These are phyloP conservation scores for Fusarium nodosum DNA, from an alignment of 2,329 filamentous ascomycete genomes.

Conservation along the genomic window DNA sequence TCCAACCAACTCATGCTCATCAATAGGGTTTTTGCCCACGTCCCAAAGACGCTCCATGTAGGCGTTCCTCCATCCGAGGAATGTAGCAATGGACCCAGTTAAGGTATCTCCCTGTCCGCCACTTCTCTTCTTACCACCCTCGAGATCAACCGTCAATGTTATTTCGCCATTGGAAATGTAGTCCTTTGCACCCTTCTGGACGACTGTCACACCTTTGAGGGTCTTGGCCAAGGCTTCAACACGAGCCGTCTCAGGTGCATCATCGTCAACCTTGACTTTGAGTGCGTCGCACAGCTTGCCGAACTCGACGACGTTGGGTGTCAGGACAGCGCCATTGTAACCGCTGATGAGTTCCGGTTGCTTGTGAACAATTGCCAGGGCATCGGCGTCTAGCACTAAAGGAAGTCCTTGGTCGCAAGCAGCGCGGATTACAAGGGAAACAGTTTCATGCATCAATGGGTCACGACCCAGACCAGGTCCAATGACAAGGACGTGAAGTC, in stretches of 20 bases:
- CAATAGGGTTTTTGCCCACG: constrained; percentile 61
- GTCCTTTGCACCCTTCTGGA: constrained; percentile 89
- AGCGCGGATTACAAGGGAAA: constrained; percentile 81
- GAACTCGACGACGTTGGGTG: constrained; percentile 96
- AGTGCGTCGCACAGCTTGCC: constrained; percentile 82
- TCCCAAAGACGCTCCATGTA: constrained; percentile 89
- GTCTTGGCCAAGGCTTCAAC: constrained; percentile 78
- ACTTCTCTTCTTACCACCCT: constrained; percentile 88
- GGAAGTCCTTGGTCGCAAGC: constrained; percentile 80
- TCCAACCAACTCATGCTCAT: constrained; percentile 73
- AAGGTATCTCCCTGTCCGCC: constrained; percentile 97
- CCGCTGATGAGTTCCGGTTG: constrained; percentile 82
- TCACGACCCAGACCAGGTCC: constrained; percentile 94
- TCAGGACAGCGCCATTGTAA: constrained; percentile 87
- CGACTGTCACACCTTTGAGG: constrained; percentile 88
- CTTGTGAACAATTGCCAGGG: constrained; percentile 81
- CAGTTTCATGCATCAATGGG: constrained; percentile 88
- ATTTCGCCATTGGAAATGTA: constrained; percentile 83
- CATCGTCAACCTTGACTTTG: constrained; percentile 69
- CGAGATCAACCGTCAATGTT: constrained; percentile 81
- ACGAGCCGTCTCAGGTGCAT: constrained; percentile 57
- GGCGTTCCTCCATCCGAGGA: constrained; percentile 88
- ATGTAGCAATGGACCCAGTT: constrained; percentile 88
- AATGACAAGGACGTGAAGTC: constrained; percentile 92
- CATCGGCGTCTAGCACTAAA: constrained; percentile 93